Evolutionary conservation across 768 basidiomycete species (phyloP), one percentile per base, ranked within the genome.

Genomic region (Boletus rex-veris): DNA sequence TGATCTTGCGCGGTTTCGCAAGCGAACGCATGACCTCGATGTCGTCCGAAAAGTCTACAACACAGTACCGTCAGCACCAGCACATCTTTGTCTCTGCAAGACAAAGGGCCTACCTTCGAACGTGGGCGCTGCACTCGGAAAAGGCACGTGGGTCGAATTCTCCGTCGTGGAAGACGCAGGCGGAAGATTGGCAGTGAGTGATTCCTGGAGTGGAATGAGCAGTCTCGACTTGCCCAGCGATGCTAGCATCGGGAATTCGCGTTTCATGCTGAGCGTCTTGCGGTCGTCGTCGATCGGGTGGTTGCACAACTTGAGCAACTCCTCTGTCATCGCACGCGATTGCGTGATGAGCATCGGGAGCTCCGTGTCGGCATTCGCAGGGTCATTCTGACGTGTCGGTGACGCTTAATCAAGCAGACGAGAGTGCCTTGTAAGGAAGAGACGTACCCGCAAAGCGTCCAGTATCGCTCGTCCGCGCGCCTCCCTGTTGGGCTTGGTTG

Each of bases 201-300:
- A 94, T 64, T 92, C 90, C 73, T 98, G 96, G 5, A 98, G 75
- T 0, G 97, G 97, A 33, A 98, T 85, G 50, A 98, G 86, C 62
- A 98, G 71, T 4, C 75, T 73, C 16, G 83, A 87, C 16, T 75
- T 78, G n/a, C 82, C 81, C 21, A 89, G 71, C 19, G 65, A 67
- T 21, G 75, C 75, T 28, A 96, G 65, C 65, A 59, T 73, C 44
- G 70, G 80, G 73, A 77, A 92, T 45, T 76, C 67, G 76, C 66
- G 80, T 61, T 63, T 75, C 84, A 75, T 75, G 63, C 36, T 67
- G 61, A 63, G 76, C 58, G 56, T 74, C 10, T 53, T 60, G 52
- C 63, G 69, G 56, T 62, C 77, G 56, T 76, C 73, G 8, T 70
- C 64, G 36, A 86, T 74, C 8, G 63, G 73, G 54, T 74, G 66